Evolutionary conservation across 306 rosid species (phyloP).

Genomic region (Cicer pinnatifidum): DNA sequence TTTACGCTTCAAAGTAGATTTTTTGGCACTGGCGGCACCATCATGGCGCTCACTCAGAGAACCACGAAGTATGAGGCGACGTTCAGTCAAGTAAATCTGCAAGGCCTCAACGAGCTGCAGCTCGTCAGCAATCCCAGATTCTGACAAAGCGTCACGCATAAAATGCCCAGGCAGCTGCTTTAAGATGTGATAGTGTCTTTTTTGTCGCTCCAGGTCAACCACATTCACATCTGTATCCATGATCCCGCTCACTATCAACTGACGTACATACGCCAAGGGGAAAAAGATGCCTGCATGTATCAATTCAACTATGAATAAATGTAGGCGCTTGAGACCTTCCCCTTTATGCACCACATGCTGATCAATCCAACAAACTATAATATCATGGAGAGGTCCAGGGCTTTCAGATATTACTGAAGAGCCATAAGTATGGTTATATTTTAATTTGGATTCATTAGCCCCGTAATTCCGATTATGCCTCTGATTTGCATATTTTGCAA

Average conservation of each 20-base stretch:
- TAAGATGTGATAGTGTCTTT: slow-evolving; percentile 72
- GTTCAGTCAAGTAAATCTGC: slow-evolving; percentile 73
- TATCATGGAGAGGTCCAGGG: slow-evolving; percentile 93
- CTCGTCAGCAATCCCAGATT: slow-evolving; percentile 69
- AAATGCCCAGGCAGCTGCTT: slow-evolving; percentile 73
- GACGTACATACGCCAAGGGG: slow-evolving; percentile 93
- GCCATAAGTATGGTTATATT: slow-evolving; percentile 44
- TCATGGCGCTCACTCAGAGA: slow-evolving; percentile 49
- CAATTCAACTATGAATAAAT: slow-evolving; percentile 81
- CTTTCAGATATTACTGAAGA: slow-evolving; percentile 70
- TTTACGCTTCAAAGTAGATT: slow-evolving; percentile 54
- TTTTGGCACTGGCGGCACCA: slow-evolving; percentile 44
- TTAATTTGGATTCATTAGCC: slow-evolving; percentile 50
- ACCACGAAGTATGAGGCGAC: slow-evolving; percentile 70
- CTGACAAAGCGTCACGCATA: slow-evolving; percentile 67
- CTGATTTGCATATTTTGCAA: slow-evolving; percentile 54
- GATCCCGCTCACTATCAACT: slow-evolving; percentile 88
- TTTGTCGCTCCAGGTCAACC: slow-evolving; percentile 64
- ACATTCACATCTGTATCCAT: slow-evolving; percentile 65
- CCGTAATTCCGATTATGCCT: slow-evolving; percentile 45
- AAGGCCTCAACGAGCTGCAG: slow-evolving; percentile 63
- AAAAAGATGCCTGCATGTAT: slow-evolving; percentile 76
- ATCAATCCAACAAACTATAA: slow-evolving; percentile 96
- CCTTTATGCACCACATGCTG: slow-evolving; percentile 84
- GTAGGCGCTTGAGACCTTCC: slow-evolving; percentile 78